Evolutionary conservation across 768 basidiomycete species (phyloP).

Genomic region (Russula olivacea): DNA sequence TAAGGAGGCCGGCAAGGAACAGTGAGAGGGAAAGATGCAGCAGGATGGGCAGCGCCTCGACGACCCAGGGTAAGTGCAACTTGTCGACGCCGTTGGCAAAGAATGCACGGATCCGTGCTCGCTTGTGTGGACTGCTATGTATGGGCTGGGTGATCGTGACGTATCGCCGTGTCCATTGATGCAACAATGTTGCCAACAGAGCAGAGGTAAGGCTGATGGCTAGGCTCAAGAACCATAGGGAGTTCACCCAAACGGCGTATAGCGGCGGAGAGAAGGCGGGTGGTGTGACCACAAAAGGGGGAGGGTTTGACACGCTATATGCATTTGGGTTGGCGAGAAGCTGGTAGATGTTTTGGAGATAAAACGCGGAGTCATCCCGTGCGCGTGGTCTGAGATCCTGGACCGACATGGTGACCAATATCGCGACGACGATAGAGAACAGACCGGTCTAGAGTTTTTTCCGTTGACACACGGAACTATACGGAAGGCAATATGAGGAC

Average conservation of each 20-base stretch:
- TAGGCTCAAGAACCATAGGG: background rate
- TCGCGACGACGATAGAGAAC: background rate
- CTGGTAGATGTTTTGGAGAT: background rate
- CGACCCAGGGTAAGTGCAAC: background rate
- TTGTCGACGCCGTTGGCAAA: background rate
- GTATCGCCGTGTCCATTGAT: background rate
- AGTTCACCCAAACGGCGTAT: conserved; percentile 1
- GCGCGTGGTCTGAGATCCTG: background rate
- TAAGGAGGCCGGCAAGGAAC: background rate
- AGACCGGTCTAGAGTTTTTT: conserved; percentile 1
- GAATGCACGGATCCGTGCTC: background rate
- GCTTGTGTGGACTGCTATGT: conserved; percentile 1
- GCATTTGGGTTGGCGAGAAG: background rate
- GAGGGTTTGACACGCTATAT: background rate
- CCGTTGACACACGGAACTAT: background rate
- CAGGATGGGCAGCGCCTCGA: background rate
- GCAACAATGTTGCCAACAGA: background rate
- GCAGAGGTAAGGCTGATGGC: background rate
- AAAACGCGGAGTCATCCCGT: background rate
- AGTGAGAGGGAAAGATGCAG: background rate
- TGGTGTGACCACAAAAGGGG: background rate
- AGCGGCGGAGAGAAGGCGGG: background rate
- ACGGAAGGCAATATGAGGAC: background rate
- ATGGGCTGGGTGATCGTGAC: background rate
- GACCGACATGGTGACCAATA: background rate